A percentile compares a stretch with the other conserved stretches of the same genome.
Evolutionary conservation across 768 basidiomycete genomes (phyloP).

Genomic region (Boletus reticulatus): DNA sequence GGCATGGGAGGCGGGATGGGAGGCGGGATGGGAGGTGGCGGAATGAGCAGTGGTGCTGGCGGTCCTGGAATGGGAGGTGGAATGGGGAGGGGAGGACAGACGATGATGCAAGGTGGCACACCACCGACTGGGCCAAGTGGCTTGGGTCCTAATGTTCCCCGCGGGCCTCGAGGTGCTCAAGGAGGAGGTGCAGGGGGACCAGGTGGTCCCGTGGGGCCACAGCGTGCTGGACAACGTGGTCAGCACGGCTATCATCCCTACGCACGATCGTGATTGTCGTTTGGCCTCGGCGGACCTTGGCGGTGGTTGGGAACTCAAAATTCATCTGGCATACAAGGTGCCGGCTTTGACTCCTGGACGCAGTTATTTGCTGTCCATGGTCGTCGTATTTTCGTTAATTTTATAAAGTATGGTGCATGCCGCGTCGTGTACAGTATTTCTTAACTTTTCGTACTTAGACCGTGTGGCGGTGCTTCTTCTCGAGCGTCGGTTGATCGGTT

Average conservation of each 20-base stretch:
- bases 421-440: slow-evolving; percentile 5
- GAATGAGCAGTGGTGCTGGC: slow-evolving; percentile 38
- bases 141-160: slow-evolving; percentile 58
- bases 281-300: not conserved
- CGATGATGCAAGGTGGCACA: slow-evolving; percentile 37
- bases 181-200: slow-evolving; percentile 49
- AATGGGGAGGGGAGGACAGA: slow-evolving; percentile 42
- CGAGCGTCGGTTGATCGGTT: no score
- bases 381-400: slow-evolving; percentile 11
- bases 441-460: not conserved
- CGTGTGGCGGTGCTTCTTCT: no score
- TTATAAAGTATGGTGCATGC: slow-evolving; percentile 11
- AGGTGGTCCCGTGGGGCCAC: slow-evolving; percentile 65
- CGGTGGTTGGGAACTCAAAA: slow-evolving; percentile 12
- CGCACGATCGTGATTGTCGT: slow-evolving; percentile 48
- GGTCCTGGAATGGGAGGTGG: slow-evolving; percentile 36
- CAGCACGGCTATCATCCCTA: slow-evolving; percentile 86
- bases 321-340: slow-evolving; percentile 1
- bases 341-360: slow-evolving; percentile 3
- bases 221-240: slow-evolving; percentile 66
- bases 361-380: slow-evolving; percentile 2
- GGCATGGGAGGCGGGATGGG: slow-evolving; percentile 40
- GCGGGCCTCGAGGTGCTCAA: slow-evolving; percentile 60
- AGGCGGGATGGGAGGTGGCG: slow-evolving; percentile 39
- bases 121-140: slow-evolving; percentile 37